phyloP scores from a whole-genome alignment of 2,329 filamentous ascomycete species.

The Botryotinia convoluta region DNA sequence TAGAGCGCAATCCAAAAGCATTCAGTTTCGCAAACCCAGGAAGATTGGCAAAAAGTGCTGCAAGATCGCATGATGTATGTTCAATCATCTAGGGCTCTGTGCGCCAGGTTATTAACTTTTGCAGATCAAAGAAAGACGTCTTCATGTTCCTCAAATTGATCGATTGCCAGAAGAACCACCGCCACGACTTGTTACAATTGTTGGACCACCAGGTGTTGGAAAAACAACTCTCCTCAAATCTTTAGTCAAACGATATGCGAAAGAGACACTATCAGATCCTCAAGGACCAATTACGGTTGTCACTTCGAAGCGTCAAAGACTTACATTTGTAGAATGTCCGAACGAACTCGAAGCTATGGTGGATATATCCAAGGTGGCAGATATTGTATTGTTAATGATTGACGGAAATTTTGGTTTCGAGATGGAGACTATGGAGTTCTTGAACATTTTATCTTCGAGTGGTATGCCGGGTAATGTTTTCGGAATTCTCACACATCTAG shows the following conservation, averaged over 20 bases:
- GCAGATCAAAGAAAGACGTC: slow-evolving; percentile 88
- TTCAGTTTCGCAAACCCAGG: slow-evolving; percentile 41
- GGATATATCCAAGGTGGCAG: slow-evolving; percentile 93
- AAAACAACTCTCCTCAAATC: slow-evolving; percentile 97
- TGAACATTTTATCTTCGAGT: slow-evolving; percentile 88
- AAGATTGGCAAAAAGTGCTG: slow-evolving; percentile 42
- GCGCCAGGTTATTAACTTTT: slow-evolving; percentile 20
- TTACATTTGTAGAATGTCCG: slow-evolving; percentile 97
- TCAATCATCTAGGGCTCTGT: background rate
- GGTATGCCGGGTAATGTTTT: slow-evolving; percentile 99
- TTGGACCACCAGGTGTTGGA: slow-evolving; percentile 90
- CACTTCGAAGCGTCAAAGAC: slow-evolving; percentile 88
- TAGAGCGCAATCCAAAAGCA: slow-evolving; percentile 40
- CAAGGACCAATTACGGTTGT: slow-evolving; percentile 93
- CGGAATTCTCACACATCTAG: slow-evolving; percentile 91
- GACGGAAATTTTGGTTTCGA: slow-evolving; percentile 98
- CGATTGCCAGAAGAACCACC: slow-evolving; percentile 93
- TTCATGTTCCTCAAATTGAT: slow-evolving; percentile 96
- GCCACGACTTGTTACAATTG: slow-evolving; percentile 87
- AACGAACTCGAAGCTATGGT: slow-evolving; percentile 96
- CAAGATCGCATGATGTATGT: slow-evolving; percentile 53
- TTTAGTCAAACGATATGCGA: slow-evolving; percentile 88
- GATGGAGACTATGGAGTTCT: slow-evolving; percentile 99
- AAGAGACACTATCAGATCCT: slow-evolving; percentile 87
- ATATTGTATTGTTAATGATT: slow-evolving; percentile 96